Evolutionary conservation across 169 alveolate genomes (phyloP).

Genomic region (Eimeria mitis): DNA sequence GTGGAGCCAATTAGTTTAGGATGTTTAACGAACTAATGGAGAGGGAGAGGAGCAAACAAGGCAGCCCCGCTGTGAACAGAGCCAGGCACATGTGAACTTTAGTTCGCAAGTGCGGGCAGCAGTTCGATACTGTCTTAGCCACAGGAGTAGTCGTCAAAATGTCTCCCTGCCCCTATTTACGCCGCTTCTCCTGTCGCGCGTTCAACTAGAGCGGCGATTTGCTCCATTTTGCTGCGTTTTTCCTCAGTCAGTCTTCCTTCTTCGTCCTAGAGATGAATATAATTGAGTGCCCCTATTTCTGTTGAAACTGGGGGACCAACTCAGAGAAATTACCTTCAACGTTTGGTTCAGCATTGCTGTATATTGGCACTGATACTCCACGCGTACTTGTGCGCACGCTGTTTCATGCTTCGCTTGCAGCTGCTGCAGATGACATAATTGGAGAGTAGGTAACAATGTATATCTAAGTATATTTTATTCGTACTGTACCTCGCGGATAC

Average conservation of each 20-base stretch:
- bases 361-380: slow-evolving; percentile 6
- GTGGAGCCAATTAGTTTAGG: not conserved
- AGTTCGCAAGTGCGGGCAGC: not conserved
- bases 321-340: not conserved
- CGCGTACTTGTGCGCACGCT: slow-evolving; percentile 48
- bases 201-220: not conserved
- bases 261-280: not conserved
- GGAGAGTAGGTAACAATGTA: not conserved
- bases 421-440: not conserved
- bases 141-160: not conserved
- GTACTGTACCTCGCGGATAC: not conserved
- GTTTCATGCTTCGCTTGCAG: slow-evolving; percentile 16
- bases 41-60: not conserved
- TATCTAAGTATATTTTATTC: not conserved
- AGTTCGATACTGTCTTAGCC: not conserved
- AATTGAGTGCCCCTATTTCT: no score
- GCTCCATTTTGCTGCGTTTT: not conserved
- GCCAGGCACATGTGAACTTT: not conserved
- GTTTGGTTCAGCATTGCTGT: slow-evolving; percentile 35
- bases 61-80: not conserved
- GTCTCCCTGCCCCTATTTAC: not conserved
- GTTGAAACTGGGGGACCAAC: not conserved
- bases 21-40: not conserved
- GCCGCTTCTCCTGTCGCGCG: not conserved
- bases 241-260: slow-evolving; percentile 16